These are phyloP conservation scores for Ammopiptanthus mongolicus DNA, from an alignment of 306 rosid genomes.

Conservation along the genomic window DNA sequence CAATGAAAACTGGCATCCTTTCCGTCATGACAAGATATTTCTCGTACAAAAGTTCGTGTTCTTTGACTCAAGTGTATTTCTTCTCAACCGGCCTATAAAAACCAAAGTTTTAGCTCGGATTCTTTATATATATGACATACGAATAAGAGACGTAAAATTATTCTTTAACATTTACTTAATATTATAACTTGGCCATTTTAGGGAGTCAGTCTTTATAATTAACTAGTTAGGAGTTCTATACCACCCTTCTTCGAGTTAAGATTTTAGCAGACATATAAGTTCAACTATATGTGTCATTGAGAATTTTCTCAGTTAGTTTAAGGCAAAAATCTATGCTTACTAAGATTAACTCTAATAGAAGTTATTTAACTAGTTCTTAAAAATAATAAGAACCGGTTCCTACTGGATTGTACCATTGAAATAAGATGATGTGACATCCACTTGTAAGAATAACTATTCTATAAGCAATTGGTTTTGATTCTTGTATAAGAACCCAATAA, in stretches of 20 bases:
- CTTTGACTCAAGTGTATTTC: slow-evolving; percentile 21
- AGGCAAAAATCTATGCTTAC: not conserved
- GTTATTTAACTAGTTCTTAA: too few relatives aligned
- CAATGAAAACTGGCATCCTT: slow-evolving; percentile 17
- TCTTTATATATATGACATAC: not conserved
- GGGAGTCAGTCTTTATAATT: not conserved
- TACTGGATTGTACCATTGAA: too few relatives aligned
- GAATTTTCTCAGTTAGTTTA: not conserved
- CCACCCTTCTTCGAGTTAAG: not conserved
- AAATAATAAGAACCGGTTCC: too few relatives aligned
- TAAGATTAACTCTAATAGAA: too few relatives aligned
- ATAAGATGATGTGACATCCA: too few relatives aligned
- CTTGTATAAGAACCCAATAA: too few relatives aligned
- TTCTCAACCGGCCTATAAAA: slow-evolving; percentile 14
- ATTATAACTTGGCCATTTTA: not conserved
- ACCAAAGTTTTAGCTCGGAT: not conserved
- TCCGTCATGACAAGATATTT: not conserved
- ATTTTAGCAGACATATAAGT: not conserved
- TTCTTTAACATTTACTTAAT: not conserved
- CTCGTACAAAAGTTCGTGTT: not conserved
- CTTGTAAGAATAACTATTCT: too few relatives aligned
- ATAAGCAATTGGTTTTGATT: too few relatives aligned
- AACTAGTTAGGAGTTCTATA: not conserved
- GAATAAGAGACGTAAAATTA: not conserved
- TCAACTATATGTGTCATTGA: not conserved